Percentiles rank a stretch among this genome's conserved stretches.
These are phyloP conservation scores for Hortiboletus campestris DNA, from an alignment of 768 basidiomycete genomes.

Conservation along the genomic window DNA sequence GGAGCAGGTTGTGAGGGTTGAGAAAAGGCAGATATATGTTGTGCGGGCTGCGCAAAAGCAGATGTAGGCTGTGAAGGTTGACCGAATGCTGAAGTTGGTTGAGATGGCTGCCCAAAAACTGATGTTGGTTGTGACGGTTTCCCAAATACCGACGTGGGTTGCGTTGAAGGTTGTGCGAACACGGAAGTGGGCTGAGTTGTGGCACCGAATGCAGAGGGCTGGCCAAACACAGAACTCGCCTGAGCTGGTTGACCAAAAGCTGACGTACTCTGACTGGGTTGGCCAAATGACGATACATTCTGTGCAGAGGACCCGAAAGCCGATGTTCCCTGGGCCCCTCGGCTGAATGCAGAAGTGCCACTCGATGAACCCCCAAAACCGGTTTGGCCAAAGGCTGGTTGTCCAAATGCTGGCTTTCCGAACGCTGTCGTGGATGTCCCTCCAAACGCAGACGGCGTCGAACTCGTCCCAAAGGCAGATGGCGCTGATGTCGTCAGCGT, in stretches of 20 bases:
- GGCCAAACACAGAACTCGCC: constrained; percentile 36
- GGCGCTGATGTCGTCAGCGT: constrained; percentile 26
- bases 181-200: constrained; percentile 27
- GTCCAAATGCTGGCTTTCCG: constrained; percentile 33
- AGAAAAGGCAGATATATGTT: constrained; percentile 27
- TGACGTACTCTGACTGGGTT: constrained; percentile 33
- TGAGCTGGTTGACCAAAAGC: constrained; percentile 39
- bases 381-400: constrained; percentile 41
- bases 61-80: constrained; percentile 31
- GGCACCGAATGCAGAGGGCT: constrained; percentile 36
- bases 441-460: constrained; percentile 34
- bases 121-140: constrained; percentile 25
- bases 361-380: constrained; percentile 22
- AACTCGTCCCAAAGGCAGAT: constrained; percentile 41
- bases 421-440: constrained; percentile 23
- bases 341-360: constrained; percentile 27
- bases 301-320: constrained; percentile 36
- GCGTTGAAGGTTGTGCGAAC: constrained; percentile 28
- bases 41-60: constrained; percentile 30
- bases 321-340: constrained; percentile 26
- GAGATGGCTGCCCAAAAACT: constrained; percentile 35
- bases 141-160: constrained; percentile 36
- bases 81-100: constrained; percentile 36
- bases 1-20: constrained; percentile 32
- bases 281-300: constrained; percentile 38